Evolutionary conservation across 257 asterid species (phyloP).

Genomic region (Solanum sejunctum): DNA sequence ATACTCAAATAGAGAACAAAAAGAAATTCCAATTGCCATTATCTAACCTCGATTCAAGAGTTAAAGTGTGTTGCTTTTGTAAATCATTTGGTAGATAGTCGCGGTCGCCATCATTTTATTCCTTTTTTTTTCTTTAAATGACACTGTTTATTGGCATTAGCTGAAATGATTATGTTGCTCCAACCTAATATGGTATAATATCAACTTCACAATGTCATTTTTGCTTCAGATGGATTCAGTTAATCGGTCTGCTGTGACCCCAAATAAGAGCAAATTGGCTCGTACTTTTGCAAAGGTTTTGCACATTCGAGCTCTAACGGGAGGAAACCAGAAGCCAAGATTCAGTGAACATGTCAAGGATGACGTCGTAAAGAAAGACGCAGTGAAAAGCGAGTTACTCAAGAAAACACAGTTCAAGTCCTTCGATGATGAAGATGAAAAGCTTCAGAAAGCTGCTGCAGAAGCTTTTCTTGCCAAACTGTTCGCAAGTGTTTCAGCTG

Average conservation of each 20-base stretch:
- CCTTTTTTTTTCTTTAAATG: constrained; percentile 10
- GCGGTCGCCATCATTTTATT: constrained; percentile 19
- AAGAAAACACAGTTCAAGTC: background rate
- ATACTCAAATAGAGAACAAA: constrained; percentile 16
- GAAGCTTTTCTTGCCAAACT: constrained; percentile 71
- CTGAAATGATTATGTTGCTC: background rate
- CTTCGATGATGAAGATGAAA: constrained; percentile 11
- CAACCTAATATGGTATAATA: background rate
- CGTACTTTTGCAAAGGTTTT: constrained; percentile 66
- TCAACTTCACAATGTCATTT: background rate
- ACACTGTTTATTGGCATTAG: background rate
- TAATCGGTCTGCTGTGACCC: constrained; percentile 27
- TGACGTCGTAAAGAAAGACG: constrained; percentile 12
- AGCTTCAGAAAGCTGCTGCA: constrained; percentile 9
- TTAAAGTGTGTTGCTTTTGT: constrained; percentile 35
- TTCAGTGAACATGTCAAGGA: constrained; percentile 8
- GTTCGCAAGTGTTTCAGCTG: constrained; percentile 51
- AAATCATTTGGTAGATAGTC: constrained; percentile 24
- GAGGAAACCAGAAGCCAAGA: constrained; percentile 16
- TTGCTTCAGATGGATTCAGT: constrained; percentile 59
- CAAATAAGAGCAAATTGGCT: constrained; percentile 39
- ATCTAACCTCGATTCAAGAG: constrained; percentile 30
- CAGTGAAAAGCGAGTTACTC: constrained; percentile 9
- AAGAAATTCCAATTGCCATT: constrained; percentile 25
- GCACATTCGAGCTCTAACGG: constrained; percentile 31